Evolutionary conservation across 345 rosid genomes (phyloP).

Genomic region (Arabidopsis suecica): DNA sequence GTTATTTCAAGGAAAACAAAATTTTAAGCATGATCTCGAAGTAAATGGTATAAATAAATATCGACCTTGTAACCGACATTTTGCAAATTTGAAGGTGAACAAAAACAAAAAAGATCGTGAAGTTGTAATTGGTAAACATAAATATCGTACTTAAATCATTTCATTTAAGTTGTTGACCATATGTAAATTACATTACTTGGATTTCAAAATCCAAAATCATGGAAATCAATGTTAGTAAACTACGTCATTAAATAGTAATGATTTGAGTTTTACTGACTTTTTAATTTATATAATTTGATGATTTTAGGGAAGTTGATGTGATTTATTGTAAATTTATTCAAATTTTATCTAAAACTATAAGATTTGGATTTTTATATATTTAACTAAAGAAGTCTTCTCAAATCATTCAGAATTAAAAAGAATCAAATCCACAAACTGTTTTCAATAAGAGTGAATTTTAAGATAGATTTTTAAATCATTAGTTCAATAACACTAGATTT

Average conservation of each 20-base stretch:
- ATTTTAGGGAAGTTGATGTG: no score
- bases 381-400: no score
- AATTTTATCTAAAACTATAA: no score
- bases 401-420: no score
- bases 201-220: not conserved
- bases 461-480: no score
- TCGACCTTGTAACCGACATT: not conserved
- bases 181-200: not conserved
- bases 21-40: constrained; percentile 19
- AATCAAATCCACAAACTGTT: no score
- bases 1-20: constrained; percentile 9
- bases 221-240: not conserved
- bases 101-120: not conserved
- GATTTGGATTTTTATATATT: no score
- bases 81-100: not conserved
- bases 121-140: not conserved
- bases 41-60: not conserved
- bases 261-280: no score
- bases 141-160: constrained; percentile 4
- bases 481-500: no score
- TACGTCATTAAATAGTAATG: not conserved
- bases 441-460: no score
- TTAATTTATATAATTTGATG: no score
- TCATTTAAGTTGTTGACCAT: constrained; percentile 20
- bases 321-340: no score